phyloP scores from a whole-genome alignment of 257 asterid species.

The Nicotiana paniculata region DNA sequence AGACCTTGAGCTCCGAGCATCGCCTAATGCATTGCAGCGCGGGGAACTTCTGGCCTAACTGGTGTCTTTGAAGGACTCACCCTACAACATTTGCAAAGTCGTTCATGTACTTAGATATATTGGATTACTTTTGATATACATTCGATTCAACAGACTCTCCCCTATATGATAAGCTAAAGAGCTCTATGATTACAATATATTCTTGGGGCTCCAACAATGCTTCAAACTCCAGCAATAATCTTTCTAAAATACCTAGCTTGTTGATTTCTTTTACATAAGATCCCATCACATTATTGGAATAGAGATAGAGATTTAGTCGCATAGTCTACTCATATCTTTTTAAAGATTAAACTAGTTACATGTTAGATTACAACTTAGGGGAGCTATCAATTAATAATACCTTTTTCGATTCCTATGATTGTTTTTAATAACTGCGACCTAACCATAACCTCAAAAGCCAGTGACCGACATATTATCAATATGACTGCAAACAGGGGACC shows the following conservation, averaged over 20 bases:
- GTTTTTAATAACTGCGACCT: not conserved
- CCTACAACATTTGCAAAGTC: slow-evolving; percentile 30
- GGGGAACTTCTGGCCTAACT: slow-evolving; percentile 66
- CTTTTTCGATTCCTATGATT: not conserved
- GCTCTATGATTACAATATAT: not conserved
- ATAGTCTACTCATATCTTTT: not conserved
- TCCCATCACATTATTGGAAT: not conserved
- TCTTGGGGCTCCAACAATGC: not conserved
- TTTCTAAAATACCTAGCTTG: not conserved
- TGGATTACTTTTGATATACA: not conserved
- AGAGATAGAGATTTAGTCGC: not conserved
- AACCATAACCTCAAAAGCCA: not conserved
- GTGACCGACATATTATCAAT: not conserved
- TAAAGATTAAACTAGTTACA: not conserved
- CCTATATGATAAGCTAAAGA: not conserved
- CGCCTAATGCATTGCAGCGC: slow-evolving; percentile 36
- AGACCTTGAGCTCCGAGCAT: not conserved
- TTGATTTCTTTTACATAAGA: not conserved
- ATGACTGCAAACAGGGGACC: not conserved
- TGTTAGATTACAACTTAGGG: not conserved
- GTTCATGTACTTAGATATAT: not conserved
- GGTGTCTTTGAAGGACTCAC: slow-evolving; percentile 99
- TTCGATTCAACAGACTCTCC: not conserved
- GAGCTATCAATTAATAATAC: not conserved
- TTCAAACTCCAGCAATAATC: not conserved